Base-by-base conservation (phyloP, 2,329 filamentous ascomycete genomes). In the Geoglossum cookeanum region DNA sequence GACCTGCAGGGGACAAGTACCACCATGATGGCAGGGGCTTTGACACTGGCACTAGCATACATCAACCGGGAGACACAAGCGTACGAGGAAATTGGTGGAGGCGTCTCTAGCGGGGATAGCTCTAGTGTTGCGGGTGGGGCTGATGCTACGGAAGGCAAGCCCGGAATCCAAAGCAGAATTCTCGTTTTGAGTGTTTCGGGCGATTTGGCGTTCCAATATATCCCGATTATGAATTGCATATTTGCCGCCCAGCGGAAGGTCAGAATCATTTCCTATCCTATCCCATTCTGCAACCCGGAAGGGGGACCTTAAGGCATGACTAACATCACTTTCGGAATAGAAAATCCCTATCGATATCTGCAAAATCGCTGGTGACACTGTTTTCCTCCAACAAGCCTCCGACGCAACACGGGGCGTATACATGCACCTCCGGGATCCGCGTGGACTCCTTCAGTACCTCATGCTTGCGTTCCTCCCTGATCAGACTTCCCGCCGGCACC, bases 171-270 rank as follows among this genome's bases (percentile, higher is more conserved):
- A 17, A 53, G 49, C 30, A 33, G 48, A 57, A 94, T 98, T 65
- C 78, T 98, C 57, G 83, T 97, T 61, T 69, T 98, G 57, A 94
- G 87, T 53, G 89, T 96, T 3, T 94, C 87, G 52, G 88, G 88
- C 65, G 86, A 91, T 64, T 80, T 94, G 0, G 82, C 89, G 4
- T 85, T 80, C 60, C 83, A 97, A 69, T 98, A 98, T 72, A 98
- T 98, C 58, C 85, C 91, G 0, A 92, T 94, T 63, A 98, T 98
- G 92, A 98, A 98, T 72, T 81, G 85, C 64, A 94, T 97, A 60
- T 98, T 98, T 70, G 92, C 92, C 1, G 92, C 91, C 59, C 87
- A 94, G 65, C 83, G 57, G 27, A 58, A 58, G 49, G 44, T 58
- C n/a, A 53, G 49, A 32, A 57, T 11, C 13, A 39, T 33, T 6